Percentiles rank a stretch among this genome's conserved stretches.
These are phyloP conservation scores for Oryza longistaminata DNA, from an alignment of 176 grass and related monocot genomes.

Conservation along the genomic window DNA sequence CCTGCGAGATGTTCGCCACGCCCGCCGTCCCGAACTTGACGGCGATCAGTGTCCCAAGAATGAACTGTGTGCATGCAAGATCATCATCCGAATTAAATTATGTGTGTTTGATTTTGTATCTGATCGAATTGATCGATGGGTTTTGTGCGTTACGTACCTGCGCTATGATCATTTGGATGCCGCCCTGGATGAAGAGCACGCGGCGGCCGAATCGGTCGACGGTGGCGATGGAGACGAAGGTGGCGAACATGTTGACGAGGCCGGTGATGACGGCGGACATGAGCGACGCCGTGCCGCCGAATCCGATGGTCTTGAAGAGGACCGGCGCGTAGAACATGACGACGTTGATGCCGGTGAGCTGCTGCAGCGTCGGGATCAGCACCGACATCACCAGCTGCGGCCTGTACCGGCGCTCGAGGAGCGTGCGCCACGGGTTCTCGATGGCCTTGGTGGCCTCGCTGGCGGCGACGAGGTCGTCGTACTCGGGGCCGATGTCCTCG, in stretches of 20 bases:
- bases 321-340: constrained; percentile 65
- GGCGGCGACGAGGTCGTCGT: constrained; percentile 40
- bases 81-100: not conserved
- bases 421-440: constrained; percentile 35
- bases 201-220: constrained; percentile 48
- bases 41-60: constrained; percentile 41
- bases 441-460: constrained; percentile 10
- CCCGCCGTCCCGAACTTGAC: constrained; percentile 36
- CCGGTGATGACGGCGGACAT: constrained; percentile 55
- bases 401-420: constrained; percentile 34
- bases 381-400: constrained; percentile 36
- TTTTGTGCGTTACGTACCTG: not conserved
- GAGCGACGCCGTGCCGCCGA: constrained; percentile 48
- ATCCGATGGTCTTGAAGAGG: constrained; percentile 58
- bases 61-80: constrained; percentile 20
- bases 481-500: constrained; percentile 27
- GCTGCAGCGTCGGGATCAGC: constrained; percentile 47
- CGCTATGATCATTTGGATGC: constrained; percentile 33
- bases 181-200: constrained; percentile 41
- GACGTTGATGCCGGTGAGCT: constrained; percentile 63
- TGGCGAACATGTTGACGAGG: constrained; percentile 46
- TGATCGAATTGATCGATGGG: too few species aligned
- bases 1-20: constrained; percentile 27
- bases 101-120: not conserved
- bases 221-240: constrained; percentile 49